Base-by-base conservation (phyloP, 176 grass and related monocot species). In the Aegilops bicornis region DNA sequence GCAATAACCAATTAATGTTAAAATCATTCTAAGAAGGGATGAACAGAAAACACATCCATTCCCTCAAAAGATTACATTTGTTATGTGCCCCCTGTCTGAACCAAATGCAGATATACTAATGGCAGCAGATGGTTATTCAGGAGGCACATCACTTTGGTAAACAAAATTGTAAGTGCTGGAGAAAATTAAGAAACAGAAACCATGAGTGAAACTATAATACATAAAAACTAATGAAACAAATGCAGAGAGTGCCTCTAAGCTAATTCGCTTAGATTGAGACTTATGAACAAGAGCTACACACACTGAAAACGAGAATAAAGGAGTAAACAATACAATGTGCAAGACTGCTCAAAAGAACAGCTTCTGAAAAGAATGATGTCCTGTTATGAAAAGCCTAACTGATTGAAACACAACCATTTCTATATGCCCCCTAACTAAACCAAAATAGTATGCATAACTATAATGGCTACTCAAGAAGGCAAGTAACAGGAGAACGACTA, bases 11-110 rank as follows among this genome's bases (percentile, higher is more conserved):
- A 10, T 59, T 7, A 24, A 14, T 91, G 12, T 87, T 32, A 71
- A 70, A 87, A 94, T 89, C 87, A 66, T 72, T 84, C 74, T 89
- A 89, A 82, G 88, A 88, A 86, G 29, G 80, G 60, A 85, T 64
- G 9, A 83, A 79, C 16, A 92, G 11, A 71, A 56, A 7, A 59
- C 58, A 31, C 45, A 61, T 61, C 79, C 80, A 33, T 89, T 94
- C 87, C 76, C 80, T 87, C 83, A 89, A 89, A 82, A 73, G 70
- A 89, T 81, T 60, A 8, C 66, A 59, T 81, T 84, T 80, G 16
- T 16, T 89, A 78, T 84, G 59, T 82, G 87, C 80, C 84, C 84
- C 76, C 80, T 31, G 79, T 91, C 87, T 91, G 80, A 91, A 89
- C 87, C 87, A 87, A 88, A 91, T 82, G 87, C 84, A 85, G 67